Evolutionary conservation across 306 rosid species (phyloP).

Genomic region (Cucurbita ficifolia): DNA sequence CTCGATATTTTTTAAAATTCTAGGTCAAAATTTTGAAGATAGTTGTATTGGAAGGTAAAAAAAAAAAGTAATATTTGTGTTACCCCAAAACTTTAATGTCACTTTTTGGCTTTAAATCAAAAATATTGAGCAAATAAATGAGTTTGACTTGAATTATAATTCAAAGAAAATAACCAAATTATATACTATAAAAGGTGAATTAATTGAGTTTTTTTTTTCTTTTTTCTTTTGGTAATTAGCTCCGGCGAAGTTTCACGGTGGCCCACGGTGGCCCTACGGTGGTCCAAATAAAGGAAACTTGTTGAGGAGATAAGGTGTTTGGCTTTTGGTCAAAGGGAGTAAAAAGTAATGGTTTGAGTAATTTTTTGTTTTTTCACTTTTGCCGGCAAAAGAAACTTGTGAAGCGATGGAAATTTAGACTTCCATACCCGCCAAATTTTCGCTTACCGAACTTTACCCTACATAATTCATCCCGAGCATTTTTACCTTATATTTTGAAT

Average conservation of each 20-base stretch:
- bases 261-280: not conserved
- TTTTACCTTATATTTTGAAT: not conserved
- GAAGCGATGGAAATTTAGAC: not conserved
- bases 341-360: not conserved
- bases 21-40: not conserved
- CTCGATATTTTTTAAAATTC: no score
- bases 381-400: not conserved
- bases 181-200: not conserved
- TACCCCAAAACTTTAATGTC: not conserved
- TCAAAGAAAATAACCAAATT: not conserved
- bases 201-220: not conserved
- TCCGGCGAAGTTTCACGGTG: not conserved
- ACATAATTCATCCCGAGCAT: slow-evolving; percentile 10
- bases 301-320: not conserved
- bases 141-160: not conserved
- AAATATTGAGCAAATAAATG: not conserved
- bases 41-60: not conserved
- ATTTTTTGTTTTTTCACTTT: not conserved
- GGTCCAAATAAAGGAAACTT: not conserved
- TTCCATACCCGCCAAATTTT: slow-evolving; percentile 11
- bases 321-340: slow-evolving; percentile 7
- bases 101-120: not conserved
- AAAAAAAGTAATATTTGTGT: not conserved
- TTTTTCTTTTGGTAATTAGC: not conserved
- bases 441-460: slow-evolving; percentile 19